Conservation (phyloP, 352 stramenopile genomes). For the Phytophthora foliorum region DNA sequence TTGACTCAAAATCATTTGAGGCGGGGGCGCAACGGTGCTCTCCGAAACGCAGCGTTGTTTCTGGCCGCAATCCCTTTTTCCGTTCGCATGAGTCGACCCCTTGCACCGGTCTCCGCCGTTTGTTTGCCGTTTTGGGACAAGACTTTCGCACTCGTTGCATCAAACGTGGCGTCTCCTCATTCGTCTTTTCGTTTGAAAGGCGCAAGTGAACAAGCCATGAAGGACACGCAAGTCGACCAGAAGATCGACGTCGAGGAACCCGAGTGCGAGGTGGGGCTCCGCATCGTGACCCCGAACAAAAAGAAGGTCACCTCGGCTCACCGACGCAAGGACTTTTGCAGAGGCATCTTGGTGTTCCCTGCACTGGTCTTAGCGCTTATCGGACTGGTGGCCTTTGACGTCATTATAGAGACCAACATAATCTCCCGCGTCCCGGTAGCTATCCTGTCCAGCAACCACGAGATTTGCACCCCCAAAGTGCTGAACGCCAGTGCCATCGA, state of each 20-base stretch:
- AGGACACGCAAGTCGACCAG: neutral
- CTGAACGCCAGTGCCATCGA: constrained; percentile 23
- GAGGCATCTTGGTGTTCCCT: constrained; percentile 14
- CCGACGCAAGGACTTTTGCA: constrained; percentile 22
- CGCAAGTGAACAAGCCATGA: constrained; percentile 10
- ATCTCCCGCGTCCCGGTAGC: constrained; percentile 12
- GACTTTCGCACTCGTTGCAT: neutral
- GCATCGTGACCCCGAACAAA: constrained; percentile 2
- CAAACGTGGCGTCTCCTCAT: constrained; percentile 3
- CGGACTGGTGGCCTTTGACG: constrained; percentile 26
- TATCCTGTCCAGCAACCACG: constrained; percentile 3
- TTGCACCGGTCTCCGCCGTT: constrained; percentile 4
- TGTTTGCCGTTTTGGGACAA: neutral
- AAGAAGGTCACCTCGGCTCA: constrained; percentile 1
- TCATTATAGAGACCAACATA: constrained; percentile 36
- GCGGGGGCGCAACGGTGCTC: constrained; percentile 9
- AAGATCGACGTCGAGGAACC: constrained; percentile 1
- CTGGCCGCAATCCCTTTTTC: neutral
- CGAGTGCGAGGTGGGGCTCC: constrained; percentile 6
- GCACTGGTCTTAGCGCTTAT: constrained; percentile 12
- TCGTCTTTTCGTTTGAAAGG: constrained; percentile 1
- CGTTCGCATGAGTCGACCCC: constrained; percentile 13
- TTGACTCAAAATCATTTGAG: constrained; percentile 19
- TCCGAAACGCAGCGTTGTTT: neutral
- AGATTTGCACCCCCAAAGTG: constrained; percentile 12